Percentiles rank a stretch among this genome's conserved stretches.
Conservation (phyloP, 2,329 filamentous ascomycete species). For the Trichoderma atroviride region DNA sequence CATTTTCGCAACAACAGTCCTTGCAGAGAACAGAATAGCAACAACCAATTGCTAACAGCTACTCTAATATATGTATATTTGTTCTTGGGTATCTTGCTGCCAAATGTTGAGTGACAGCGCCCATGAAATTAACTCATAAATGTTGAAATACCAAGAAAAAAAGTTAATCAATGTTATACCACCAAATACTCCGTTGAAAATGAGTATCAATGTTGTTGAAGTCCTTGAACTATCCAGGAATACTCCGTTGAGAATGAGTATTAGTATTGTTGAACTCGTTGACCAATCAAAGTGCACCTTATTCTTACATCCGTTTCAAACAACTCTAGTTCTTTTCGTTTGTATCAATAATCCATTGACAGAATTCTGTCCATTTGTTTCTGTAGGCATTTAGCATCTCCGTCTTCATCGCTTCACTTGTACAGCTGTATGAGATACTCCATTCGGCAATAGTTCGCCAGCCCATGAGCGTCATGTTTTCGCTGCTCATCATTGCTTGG, state of each 20-base stretch:
- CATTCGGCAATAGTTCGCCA: constrained; percentile 14
- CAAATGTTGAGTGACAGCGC: constrained; percentile 7
- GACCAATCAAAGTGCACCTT: neutral
- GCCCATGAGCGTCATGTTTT: constrained; percentile 17
- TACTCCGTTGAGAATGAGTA: constrained; percentile 8
- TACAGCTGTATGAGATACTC: constrained; percentile 9
- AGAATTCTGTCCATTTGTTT: constrained; percentile 2
- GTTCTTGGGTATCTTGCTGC: neutral
- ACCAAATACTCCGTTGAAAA: neutral
- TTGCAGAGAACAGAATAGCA: too few relatives aligned
- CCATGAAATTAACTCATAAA: neutral
- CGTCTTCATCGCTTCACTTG: neutral
- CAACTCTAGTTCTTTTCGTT: neutral
- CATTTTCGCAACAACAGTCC: too few relatives aligned
- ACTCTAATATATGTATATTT: neutral
- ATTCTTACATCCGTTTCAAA: neutral
- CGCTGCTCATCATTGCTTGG: constrained; percentile 18
- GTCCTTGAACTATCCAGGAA: neutral
- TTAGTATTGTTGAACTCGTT: constrained; percentile 13
- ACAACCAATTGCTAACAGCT: neutral
- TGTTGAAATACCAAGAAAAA: constrained; percentile 8
- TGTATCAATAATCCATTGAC: constrained; percentile 2
- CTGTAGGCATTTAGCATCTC: neutral
- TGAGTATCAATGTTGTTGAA: constrained; percentile 8
- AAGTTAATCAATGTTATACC: neutral